Percentiles rank a stretch among this genome's conserved stretches.
Conservation (phyloP, 1,139 yeast species). For the Scheffersomyces parashehatae region DNA sequence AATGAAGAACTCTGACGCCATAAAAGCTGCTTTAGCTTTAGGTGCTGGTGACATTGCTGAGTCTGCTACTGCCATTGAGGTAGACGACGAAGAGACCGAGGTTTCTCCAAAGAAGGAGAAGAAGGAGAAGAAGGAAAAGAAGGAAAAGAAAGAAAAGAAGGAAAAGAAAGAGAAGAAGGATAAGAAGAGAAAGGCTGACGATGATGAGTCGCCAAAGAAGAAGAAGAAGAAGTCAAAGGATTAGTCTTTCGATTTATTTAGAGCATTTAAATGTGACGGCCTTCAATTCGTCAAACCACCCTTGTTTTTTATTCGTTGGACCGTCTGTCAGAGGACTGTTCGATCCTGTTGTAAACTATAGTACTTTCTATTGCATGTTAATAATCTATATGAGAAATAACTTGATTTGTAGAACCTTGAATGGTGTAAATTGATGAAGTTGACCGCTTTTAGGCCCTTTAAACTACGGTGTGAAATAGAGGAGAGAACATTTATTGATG, state of each 20-base stretch:
- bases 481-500: neutral
- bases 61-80: constrained; percentile 33
- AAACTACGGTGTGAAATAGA: too few relatives aligned
- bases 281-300: constrained; percentile 1
- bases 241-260: constrained; percentile 4
- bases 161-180: constrained; percentile 56
- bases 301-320: constrained; percentile 3
- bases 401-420: too few relatives aligned
- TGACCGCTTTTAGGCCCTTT: too few relatives aligned
- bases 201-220: constrained; percentile 32
- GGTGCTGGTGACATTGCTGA: constrained; percentile 38
- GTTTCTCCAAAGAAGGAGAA: constrained; percentile 55
- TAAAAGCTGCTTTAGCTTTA: constrained; percentile 83
- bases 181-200: constrained; percentile 55
- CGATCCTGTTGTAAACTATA: constrained; percentile 14
- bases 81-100: constrained; percentile 25
- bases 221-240: constrained; percentile 22
- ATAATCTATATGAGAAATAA: neutral
- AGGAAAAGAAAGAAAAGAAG: constrained; percentile 50
- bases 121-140: constrained; percentile 58
- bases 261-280: neutral
- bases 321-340: neutral
- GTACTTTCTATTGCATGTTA: constrained; percentile 17
- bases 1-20: constrained; percentile 93
- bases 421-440: too few relatives aligned